Evolutionary conservation across 2,329 filamentous ascomycete genomes (phyloP), one percentile per base, ranked within the genome.

Genomic region (Aspergillus novoparasiticus): DNA sequence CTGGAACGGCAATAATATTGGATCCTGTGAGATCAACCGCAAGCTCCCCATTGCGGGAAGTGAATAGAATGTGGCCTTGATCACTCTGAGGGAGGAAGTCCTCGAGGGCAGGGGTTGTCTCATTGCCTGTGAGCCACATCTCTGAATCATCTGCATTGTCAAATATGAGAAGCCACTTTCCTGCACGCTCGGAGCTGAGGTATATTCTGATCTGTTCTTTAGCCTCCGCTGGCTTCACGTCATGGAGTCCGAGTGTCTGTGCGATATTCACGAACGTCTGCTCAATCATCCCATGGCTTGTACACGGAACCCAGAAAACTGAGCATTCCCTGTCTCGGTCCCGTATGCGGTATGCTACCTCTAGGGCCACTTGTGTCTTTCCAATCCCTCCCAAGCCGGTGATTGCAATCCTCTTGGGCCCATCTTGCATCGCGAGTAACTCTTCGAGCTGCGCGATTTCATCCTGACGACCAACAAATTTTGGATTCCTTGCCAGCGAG

Each of bases 281-380:
- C n/a, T 69, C 62, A 43, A 71, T 46, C 6, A n/a, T 63, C 30
- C 51, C 65, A 9, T 59, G 28, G 60, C 64, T 74, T 32, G 67
- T 71, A 41, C 69, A 69, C 39, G 71, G 66, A n/a, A 75, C 60
- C 72, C 72, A 75, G 55, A 75, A 73, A 10, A 73, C 58, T 14
- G 66, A 72, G 36, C 50, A 66, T 11, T 66, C 43, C 8, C 60
- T 65, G 45, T 58, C 43, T 34, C 26, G n/a, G 12, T 71, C 64
- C n/a, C 43, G 64, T 21, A 68, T 28, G 5, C 62, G 66, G 55
- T 72, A 69, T 6, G 69, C 66, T 30, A 69, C 64, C 51, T 73
- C 69, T 41, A 75, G 67, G 3, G 69, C 72, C 32, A 74, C 39
- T 41, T 41, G 36, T 2, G 36, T 16, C 36, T 41, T 41, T 41